Percentiles rank a stretch among this genome's conserved stretches.
These are phyloP conservation scores for Perkinsus olseni DNA, from an alignment of 169 alveolate species.

Conservation along the genomic window DNA sequence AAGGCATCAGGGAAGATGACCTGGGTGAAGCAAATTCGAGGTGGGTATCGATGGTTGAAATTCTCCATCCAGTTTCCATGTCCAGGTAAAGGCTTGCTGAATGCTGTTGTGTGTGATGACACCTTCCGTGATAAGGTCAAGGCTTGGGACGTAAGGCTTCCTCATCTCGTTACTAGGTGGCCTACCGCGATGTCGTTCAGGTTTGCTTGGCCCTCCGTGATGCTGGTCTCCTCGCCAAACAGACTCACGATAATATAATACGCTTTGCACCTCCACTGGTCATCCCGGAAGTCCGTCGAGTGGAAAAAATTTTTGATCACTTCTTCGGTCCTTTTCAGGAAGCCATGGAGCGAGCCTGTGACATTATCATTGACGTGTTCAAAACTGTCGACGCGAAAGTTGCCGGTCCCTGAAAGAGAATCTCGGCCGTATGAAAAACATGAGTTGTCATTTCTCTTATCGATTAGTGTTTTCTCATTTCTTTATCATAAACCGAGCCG, in stretches of 20 bases:
- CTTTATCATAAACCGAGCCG: no score
- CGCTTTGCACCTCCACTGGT: constrained; percentile 85
- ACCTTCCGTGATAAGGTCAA: constrained; percentile 26
- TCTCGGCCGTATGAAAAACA: no score
- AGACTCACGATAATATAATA: constrained; percentile 70
- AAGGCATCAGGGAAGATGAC: constrained; percentile 11
- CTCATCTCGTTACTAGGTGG: no score
- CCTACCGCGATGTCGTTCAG: no score
- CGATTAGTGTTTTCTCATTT: no score
- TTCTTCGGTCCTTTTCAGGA: not conserved
- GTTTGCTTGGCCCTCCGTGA: constrained; percentile 55
- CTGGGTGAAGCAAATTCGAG: not conserved
- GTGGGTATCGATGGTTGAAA: not conserved
- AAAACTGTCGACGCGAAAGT: not conserved
- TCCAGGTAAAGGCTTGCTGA: constrained; percentile 67
- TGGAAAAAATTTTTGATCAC: not conserved
- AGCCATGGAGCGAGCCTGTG: not conserved
- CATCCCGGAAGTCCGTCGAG: constrained; percentile 40
- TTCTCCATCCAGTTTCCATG: not conserved
- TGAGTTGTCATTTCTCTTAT: no score
- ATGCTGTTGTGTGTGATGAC: constrained; percentile 70
- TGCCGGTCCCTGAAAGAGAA: not conserved
- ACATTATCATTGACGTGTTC: not conserved
- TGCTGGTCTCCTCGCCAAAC: constrained; percentile 72
- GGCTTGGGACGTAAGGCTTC: not conserved